Conservation (phyloP, 176 grass and related monocot species). For the Saccharum spontaneum region DNA sequence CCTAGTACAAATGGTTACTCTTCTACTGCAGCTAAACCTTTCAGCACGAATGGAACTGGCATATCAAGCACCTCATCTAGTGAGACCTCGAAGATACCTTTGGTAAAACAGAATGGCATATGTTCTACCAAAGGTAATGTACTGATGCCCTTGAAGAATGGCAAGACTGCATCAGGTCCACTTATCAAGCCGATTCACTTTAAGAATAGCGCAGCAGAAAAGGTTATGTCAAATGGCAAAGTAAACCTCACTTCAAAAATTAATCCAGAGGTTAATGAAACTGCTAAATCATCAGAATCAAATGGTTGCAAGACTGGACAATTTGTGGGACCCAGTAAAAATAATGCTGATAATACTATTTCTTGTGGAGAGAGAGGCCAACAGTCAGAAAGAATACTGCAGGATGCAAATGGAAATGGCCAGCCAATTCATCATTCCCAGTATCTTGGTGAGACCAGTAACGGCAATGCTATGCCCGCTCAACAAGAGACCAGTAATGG, state of each 20-base stretch:
- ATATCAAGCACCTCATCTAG: conserved; percentile 33
- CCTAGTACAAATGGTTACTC: conserved; percentile 63
- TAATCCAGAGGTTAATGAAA: conserved; percentile 36
- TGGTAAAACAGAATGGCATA: conserved; percentile 57
- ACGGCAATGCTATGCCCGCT: conserved; percentile 6
- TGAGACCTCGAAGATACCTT: conserved; percentile 56
- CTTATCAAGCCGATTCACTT: conserved; percentile 72
- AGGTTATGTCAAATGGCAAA: conserved; percentile 55
- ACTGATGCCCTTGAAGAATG: conserved; percentile 49
- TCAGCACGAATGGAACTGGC: conserved; percentile 60
- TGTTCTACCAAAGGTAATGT: conserved; percentile 48
- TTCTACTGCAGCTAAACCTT: conserved; percentile 65
- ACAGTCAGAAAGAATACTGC: conserved; percentile 21
- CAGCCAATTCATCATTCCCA: conserved; percentile 4
- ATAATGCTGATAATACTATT: conserved; percentile 19
- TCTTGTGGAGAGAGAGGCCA: conserved; percentile 29
- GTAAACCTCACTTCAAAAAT: conserved; percentile 39
- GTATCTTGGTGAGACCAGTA: conserved; percentile 22
- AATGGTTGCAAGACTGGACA: conserved; percentile 25
- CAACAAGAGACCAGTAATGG: conserved; percentile 13
- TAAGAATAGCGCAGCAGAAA: conserved; percentile 67
- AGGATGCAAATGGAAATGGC: conserved; percentile 48
- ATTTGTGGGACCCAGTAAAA: conserved; percentile 32
- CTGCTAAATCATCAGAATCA: neutral
- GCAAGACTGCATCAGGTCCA: conserved; percentile 51